A percentile compares a stretch with the other conserved stretches of the same genome.
Evolutionary conservation across 129 eudicot genomes (phyloP).

Genomic region (sunflower (Helianthus annuus)): HanXRQr2.0-SUNRISE NC_035442.2:13873697-13874196

Average conservation of each 20-base stretch:
- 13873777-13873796: not conserved
- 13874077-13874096: conserved; percentile 77
- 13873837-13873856: conserved; percentile 83
- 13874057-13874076: conserved; percentile 91
- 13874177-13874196: no score
- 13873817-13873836: conserved; percentile 46
- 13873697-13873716: not conserved
- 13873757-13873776: not conserved
- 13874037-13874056: conserved; percentile 11
- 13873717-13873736: not conserved
- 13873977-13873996: not conserved
- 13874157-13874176: no score
- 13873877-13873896: conserved; percentile 61
- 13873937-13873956: conserved; percentile 96
- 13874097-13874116: conserved; percentile 87
- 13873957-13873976: conserved; percentile 12
- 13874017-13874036: not conserved
- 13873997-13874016: not conserved
- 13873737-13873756: conserved; percentile 1
- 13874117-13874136: conserved; percentile 44
- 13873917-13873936: conserved; percentile 93
- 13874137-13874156: conserved; percentile 3
- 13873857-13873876: conserved; percentile 72
- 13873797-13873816: not conserved
- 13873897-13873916: conserved; percentile 67